Percentiles rank a stretch among this genome's conserved stretches.
phyloP scores from a whole-genome alignment of 345 rosid genomes.

The Sisymbrium altissimum region DNA sequence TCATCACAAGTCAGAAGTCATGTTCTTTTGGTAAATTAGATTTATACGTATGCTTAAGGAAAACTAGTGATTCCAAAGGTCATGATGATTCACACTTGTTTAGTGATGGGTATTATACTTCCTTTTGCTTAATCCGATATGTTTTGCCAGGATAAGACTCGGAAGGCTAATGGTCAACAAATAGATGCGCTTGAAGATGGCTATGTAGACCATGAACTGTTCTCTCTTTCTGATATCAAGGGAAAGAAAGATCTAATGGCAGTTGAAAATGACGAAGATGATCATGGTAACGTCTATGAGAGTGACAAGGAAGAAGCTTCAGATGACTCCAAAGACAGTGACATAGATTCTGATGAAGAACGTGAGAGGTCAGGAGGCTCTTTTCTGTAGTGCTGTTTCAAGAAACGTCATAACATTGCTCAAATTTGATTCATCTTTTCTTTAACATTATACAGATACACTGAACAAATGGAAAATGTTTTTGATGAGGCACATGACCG shows the following conservation, averaged over 20 bases:
- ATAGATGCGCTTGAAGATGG: slow-evolving; percentile 84
- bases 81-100: no score
- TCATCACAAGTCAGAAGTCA: background rate
- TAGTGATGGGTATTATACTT: background rate
- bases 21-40: background rate
- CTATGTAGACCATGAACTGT: slow-evolving; percentile 67
- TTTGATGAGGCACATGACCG: slow-evolving; percentile 79
- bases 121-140: background rate
- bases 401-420: slow-evolving; percentile 8
- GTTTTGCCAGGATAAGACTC: slow-evolving; percentile 65
- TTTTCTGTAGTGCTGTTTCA: background rate
- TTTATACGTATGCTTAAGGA: background rate
- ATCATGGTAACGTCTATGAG: slow-evolving; percentile 38
- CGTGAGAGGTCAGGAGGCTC: slow-evolving; percentile 47
- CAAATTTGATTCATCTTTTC: background rate
- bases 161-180: slow-evolving; percentile 74
- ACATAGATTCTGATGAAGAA: slow-evolving; percentile 80
- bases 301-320: slow-evolving; percentile 54
- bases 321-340: slow-evolving; percentile 52
- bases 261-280: slow-evolving; percentile 60
- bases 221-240: slow-evolving; percentile 92
- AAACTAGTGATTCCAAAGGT: no score
- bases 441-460: slow-evolving; percentile 49
- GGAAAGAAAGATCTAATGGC: slow-evolving; percentile 85
- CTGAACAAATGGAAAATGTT: slow-evolving; percentile 67